phyloP scores from a whole-genome alignment of 2,329 filamentous ascomycete genomes.

The Colletotrichum sp. region DNA sequence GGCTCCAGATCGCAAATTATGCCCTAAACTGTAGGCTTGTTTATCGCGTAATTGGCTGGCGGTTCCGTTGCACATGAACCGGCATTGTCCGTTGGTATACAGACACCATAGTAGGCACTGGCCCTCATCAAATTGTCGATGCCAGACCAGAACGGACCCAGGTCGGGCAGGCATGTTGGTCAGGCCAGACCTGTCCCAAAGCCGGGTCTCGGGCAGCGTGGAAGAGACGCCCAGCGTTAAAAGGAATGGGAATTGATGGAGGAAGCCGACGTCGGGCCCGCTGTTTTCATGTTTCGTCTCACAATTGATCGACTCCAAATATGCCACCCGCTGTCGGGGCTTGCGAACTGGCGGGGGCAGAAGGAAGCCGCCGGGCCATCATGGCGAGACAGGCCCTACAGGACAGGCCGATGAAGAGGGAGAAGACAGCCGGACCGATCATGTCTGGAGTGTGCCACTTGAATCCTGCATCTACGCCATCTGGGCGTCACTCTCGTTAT shows the following conservation, averaged over 20 bases:
- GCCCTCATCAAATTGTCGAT: neutral
- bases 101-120: neutral
- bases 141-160: neutral
- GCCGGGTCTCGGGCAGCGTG: neutral
- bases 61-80: neutral
- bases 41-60: neutral
- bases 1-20: neutral
- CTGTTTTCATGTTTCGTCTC: constrained; percentile 14
- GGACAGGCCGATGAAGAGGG: neutral
- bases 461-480: neutral
- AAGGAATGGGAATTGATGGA: constrained; percentile 1
- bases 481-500: neutral
- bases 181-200: neutral
- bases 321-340: constrained; percentile 8
- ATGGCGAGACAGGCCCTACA: neutral
- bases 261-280: neutral
- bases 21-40: neutral
- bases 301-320: neutral
- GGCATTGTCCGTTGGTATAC: neutral
- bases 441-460: neutral
- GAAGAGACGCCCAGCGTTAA: neutral
- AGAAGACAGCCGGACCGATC: neutral
- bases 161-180: neutral
- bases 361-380: constrained; percentile 5
- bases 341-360: constrained; percentile 15